phyloP scores from a whole-genome alignment of 768 basidiomycete genomes.

The Boletus sp. region DNA sequence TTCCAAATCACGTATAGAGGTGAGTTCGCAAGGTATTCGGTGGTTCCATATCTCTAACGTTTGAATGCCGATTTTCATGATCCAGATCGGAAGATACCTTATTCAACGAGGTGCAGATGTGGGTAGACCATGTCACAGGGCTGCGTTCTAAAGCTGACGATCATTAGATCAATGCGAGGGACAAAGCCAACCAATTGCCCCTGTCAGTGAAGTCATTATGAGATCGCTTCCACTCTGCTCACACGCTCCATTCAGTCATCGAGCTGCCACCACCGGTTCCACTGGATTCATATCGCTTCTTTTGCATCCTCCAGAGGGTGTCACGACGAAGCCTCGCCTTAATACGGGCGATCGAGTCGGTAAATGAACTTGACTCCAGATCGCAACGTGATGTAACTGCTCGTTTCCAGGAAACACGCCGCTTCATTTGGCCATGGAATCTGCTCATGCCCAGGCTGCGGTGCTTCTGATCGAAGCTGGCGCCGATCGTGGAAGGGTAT shows the following conservation, averaged over 20 bases:
- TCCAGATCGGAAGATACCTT: constrained; percentile 82
- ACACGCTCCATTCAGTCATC: constrained; percentile 57
- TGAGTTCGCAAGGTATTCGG: constrained; percentile 35
- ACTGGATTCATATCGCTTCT: constrained; percentile 85
- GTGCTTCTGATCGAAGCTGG: constrained; percentile 92
- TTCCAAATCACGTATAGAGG: constrained; percentile 86
- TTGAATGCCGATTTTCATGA: constrained; percentile 27
- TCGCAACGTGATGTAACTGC: not conserved
- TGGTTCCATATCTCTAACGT: constrained; percentile 17
- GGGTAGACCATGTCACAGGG: constrained; percentile 39
- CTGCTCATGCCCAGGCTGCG: constrained; percentile 89
- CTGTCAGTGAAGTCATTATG: constrained; percentile 46
- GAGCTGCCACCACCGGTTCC: constrained; percentile 94
- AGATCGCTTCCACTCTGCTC: not conserved
- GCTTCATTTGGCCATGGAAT: constrained; percentile 96
- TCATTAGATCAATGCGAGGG: constrained; percentile 86
- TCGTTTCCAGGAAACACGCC: constrained; percentile 81
- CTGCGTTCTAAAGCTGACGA: constrained; percentile 31
- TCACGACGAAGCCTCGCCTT: constrained; percentile 66
- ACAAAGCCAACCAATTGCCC: constrained; percentile 90
- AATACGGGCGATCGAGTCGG: constrained; percentile 84
- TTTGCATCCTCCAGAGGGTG: constrained; percentile 76
- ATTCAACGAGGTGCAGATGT: constrained; percentile 91
- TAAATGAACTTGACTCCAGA: constrained; percentile 29
- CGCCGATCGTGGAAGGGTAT: constrained; percentile 84